phyloP scores from a whole-genome alignment of 441 rosid genomes.

The Manihot esculenta region DNA sequence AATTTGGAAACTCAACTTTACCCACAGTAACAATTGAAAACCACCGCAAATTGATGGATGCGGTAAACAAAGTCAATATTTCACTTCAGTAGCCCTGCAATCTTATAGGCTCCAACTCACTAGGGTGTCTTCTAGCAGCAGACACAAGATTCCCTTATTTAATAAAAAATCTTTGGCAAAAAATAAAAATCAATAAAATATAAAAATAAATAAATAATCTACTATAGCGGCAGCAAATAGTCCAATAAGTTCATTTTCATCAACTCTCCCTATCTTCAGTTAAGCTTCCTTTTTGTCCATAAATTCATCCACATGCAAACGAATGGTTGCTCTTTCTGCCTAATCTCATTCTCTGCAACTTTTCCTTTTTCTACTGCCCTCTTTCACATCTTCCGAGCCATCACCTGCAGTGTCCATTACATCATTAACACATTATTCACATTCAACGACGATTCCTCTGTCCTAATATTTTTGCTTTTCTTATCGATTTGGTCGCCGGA shows the following conservation, averaged over 20 bases:
- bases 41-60: too few relatives aligned
- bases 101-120: constrained; percentile 34
- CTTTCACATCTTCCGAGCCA: constrained; percentile 2
- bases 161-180: too few relatives aligned
- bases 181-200: too few relatives aligned
- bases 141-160: constrained; percentile 39
- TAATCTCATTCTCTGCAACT: not conserved
- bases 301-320: constrained; percentile 5
- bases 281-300: constrained; percentile 14
- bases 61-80: too few relatives aligned
- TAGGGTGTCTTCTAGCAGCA: constrained; percentile 35
- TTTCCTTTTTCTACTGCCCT: constrained; percentile 3
- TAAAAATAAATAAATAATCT: too few relatives aligned
- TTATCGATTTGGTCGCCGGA: constrained; percentile 49
- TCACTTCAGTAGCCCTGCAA: not conserved
- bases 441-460: constrained; percentile 6
- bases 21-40: too few relatives aligned
- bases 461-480: constrained; percentile 10
- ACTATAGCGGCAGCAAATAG: not conserved
- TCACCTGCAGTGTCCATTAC: too few relatives aligned
- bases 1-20: too few relatives aligned
- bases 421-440: constrained; percentile 8
- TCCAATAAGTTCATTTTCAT: not conserved
- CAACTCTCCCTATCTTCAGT: not conserved
- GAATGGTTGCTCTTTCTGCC: not conserved